Conservation (phyloP, 2,329 filamentous ascomycete species). For the Endoconidiophora polonica region DNA sequence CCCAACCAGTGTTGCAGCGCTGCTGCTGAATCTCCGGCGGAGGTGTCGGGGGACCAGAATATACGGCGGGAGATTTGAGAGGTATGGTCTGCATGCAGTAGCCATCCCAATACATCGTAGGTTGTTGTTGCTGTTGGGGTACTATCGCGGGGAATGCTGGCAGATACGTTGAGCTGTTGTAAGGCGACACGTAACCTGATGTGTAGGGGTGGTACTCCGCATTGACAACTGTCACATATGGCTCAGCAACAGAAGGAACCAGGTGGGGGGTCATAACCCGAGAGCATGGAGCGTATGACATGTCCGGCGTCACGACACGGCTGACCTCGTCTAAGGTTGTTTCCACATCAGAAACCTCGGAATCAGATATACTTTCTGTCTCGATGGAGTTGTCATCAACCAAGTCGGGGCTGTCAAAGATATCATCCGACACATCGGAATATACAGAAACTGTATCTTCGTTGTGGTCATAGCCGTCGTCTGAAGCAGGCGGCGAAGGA, state of each 20-base stretch:
- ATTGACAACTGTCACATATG: conserved; percentile 6
- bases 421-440: too few relatives aligned
- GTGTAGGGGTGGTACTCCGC: conserved; percentile 5
- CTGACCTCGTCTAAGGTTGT: too few relatives aligned
- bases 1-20: neutral
- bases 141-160: neutral
- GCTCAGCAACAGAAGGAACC: neutral
- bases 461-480: neutral
- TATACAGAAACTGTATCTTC: neutral
- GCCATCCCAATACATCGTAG: neutral
- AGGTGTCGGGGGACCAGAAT: neutral
- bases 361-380: conserved; percentile 28
- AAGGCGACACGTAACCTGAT: neutral
- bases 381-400: conserved; percentile 29
- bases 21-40: conserved; percentile 1
- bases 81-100: neutral
- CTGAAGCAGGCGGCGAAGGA: conserved; percentile 20
- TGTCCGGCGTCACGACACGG: conserved; percentile 22
- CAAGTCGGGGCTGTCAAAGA: too few relatives aligned
- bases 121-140: neutral
- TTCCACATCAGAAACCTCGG: conserved; percentile 21
- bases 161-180: neutral
- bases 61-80: neutral
- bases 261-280: conserved; percentile 26
- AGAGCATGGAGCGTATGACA: conserved; percentile 27